Conservation (phyloP, 768 basidiomycete species). For the Amanita polypyramis region DNA sequence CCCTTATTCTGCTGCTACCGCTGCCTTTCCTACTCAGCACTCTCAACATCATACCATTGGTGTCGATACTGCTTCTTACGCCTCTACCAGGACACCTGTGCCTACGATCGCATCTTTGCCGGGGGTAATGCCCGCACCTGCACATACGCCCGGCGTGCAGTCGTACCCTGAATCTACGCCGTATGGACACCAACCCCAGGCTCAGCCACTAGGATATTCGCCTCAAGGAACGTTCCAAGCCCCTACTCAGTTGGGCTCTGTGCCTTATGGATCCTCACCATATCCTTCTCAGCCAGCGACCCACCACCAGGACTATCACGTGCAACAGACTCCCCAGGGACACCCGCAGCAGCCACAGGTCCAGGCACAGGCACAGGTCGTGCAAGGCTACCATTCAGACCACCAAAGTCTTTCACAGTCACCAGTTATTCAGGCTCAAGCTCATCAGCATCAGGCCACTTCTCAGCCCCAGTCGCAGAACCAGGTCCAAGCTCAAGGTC, state of each 20-base stretch:
- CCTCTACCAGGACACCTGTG: background rate
- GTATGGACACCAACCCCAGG: background rate
- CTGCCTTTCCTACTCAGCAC: conserved; percentile 14
- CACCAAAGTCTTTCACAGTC: conserved; percentile 13
- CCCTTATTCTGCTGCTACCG: conserved; percentile 19
- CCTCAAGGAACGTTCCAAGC: background rate
- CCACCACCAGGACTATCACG: conserved; percentile 12
- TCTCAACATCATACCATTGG: background rate
- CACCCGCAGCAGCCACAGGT: conserved; percentile 17
- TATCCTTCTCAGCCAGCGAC: conserved; percentile 12
- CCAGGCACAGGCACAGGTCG: conserved; percentile 8
- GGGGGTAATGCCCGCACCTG: conserved; percentile 12
- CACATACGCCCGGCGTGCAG: background rate
- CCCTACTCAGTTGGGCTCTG: conserved; percentile 3
- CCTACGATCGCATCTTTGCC: conserved; percentile 6
- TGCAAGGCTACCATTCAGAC: conserved; percentile 6
- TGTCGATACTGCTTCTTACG: background rate
- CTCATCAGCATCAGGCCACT: conserved; percentile 10
- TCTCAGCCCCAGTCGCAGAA: conserved; percentile 11
- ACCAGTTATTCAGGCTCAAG: background rate
- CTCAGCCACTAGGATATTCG: background rate
- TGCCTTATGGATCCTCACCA: conserved; percentile 8
- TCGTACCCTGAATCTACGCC: background rate
- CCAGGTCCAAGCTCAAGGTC: conserved; percentile 17
- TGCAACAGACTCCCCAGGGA: conserved; percentile 14